Evolutionary conservation across 2,329 filamentous ascomycete species (phyloP).

Genomic region (Colletotrichum graminicola): DNA sequence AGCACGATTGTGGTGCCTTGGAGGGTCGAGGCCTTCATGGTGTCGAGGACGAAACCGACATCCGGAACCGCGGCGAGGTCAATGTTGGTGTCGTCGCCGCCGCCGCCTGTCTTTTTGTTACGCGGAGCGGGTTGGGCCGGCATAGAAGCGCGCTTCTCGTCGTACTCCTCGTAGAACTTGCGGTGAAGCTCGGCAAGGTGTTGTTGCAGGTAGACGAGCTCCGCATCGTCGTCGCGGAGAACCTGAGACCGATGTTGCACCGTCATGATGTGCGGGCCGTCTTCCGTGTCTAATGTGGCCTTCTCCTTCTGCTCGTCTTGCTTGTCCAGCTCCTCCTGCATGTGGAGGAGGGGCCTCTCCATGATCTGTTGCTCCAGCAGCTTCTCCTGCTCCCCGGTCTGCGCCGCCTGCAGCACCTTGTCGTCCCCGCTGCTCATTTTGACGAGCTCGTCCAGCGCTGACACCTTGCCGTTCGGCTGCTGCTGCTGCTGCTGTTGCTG

Average conservation of each 20-base stretch:
- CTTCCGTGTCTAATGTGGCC: slow-evolving; percentile 59
- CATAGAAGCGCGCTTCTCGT: slow-evolving; percentile 60
- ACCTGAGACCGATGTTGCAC: slow-evolving; percentile 73
- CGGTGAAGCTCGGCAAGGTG: slow-evolving; percentile 82
- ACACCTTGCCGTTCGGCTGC: slow-evolving; percentile 43
- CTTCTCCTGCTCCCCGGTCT: slow-evolving; percentile 88
- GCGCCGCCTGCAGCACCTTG: slow-evolving; percentile 75
- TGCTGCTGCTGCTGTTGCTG: neutral
- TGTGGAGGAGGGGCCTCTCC: slow-evolving; percentile 88
- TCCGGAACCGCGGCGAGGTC: slow-evolving; percentile 78
- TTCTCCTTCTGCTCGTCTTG: slow-evolving; percentile 76
- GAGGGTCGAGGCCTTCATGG: slow-evolving; percentile 83
- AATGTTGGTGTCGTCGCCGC: slow-evolving; percentile 58
- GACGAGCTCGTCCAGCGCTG: slow-evolving; percentile 79
- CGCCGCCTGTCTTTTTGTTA: slow-evolving; percentile 49
- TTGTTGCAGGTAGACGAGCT: slow-evolving; percentile 81
- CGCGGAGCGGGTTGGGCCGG: slow-evolving; percentile 36
- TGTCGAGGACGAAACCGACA: slow-evolving; percentile 84
- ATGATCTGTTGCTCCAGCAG: slow-evolving; percentile 88
- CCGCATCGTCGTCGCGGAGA: slow-evolving; percentile 87
- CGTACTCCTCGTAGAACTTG: slow-evolving; percentile 87
- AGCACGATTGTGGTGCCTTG: slow-evolving; percentile 84
- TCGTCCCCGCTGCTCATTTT: slow-evolving; percentile 80
- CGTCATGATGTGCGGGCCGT: slow-evolving; percentile 43
- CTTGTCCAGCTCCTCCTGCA: slow-evolving; percentile 91